Base-by-base conservation (phyloP, 495 filamentous ascomycete species). In the Tuber umbilicatum region DNA sequence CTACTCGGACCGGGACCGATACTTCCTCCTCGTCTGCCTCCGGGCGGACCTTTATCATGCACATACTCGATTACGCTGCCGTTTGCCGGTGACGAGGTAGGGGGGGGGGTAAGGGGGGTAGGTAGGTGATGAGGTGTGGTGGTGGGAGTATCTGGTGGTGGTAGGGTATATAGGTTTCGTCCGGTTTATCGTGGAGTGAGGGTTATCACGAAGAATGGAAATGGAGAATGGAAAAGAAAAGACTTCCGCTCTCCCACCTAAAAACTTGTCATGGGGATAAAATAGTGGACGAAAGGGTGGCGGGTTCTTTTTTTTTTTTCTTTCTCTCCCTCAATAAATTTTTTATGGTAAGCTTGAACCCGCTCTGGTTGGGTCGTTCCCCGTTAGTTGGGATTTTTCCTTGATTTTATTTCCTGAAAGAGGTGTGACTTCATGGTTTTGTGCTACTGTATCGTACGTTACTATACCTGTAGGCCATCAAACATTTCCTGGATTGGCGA, bases 21-120 rank as follows among this genome's bases (percentile, higher is more conserved):
- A 55, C 45, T 31, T 75, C 70, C 35, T 78, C 73, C 37, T 81
- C 80, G 4, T n/a, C n/a, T n/a, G 78, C 60, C 55, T 81, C 80
- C 23, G 80, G 80, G 70, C 79, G 79, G 64, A 81, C 80, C 72
- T 78, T 81, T 69, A 81, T 81, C 73, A 81, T 78, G 40, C 80
- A 81, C 80, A 81, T 81, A 43, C 71, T n/a, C 69, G 43, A 23
- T 43, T 23, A 27, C n/a, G 23, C 21, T 55, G 55, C 17, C 55
- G 55, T 64, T 16, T 17, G 50, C 27, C 27, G 16, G 5, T 60
- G 60, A 67, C 23, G 40, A 69, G 17, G 23, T n/a, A n/a, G n/a
- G n/a, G n/a, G n/a, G n/a, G n/a, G n/a, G n/a, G n/a, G n/a, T n/a
- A n/a, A n/a, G n/a, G n/a, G n/a, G n/a, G n/a, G n/a, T n/a, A n/a